Percentiles rank a stretch among this genome's conserved stretches.
These are phyloP conservation scores for Paramarasmius palmivorus DNA, from an alignment of 1,284 basidiomycete species.

Conservation along the genomic window DNA sequence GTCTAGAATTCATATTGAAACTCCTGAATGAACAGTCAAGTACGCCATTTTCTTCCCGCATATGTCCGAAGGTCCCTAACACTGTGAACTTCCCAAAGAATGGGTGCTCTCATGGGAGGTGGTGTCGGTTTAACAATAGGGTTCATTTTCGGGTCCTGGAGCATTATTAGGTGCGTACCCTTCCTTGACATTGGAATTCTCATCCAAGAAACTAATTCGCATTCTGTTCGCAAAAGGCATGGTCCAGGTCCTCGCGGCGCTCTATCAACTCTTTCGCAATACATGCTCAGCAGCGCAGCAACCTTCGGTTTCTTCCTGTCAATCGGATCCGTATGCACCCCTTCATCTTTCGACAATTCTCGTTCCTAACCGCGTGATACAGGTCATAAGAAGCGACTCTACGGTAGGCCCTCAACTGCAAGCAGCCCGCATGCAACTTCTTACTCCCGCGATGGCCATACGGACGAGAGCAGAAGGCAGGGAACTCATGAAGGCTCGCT, in stretches of 20 bases:
- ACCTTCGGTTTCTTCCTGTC: constrained; percentile 86
- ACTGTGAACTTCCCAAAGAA: constrained; percentile 47
- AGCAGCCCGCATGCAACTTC: constrained; percentile 57
- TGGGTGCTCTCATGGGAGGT: constrained; percentile 91
- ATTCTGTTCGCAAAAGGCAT: constrained; percentile 46
- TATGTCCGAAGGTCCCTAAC: constrained; percentile 6
- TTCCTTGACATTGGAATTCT: constrained; percentile 2
- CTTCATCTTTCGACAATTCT: constrained; percentile 1
- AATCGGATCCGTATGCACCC: constrained; percentile 71
- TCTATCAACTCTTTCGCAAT: constrained; percentile 87
- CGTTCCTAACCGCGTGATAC: constrained; percentile 12
- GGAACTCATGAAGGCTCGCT: constrained; percentile 65
- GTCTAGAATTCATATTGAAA: constrained; percentile 11
- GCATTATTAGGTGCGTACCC: constrained; percentile 74
- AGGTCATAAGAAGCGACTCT: constrained; percentile 79
- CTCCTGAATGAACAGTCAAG: constrained; percentile 42
- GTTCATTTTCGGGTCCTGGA: constrained; percentile 93
- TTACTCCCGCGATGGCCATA: constrained; percentile 47
- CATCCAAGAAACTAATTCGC: constrained; percentile 6
- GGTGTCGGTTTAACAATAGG: constrained; percentile 93
- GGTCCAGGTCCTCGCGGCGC: constrained; percentile 87
- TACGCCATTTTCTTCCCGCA: constrained; percentile 27
- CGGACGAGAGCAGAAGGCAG: constrained; percentile 67
- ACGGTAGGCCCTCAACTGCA: constrained; percentile 58
- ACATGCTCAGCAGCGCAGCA: constrained; percentile 90